Evolutionary conservation across 805 yeast species (phyloP).

Genomic region (Schizosaccharomyces lindneri): DNA sequence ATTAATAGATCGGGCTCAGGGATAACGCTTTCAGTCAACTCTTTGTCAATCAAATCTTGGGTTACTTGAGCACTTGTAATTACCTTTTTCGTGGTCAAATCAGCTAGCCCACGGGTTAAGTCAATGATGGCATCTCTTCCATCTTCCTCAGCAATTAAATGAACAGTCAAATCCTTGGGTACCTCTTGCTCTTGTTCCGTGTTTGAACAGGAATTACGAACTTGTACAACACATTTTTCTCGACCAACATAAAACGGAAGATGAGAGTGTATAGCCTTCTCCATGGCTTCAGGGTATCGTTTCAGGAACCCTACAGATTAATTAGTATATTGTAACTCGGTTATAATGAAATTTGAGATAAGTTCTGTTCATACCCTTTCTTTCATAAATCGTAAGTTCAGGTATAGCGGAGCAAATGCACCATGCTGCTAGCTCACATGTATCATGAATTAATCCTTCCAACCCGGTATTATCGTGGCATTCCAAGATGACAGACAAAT

Average conservation of each 20-base stretch:
- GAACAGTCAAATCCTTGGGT: constrained; percentile 32
- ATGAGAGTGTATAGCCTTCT: constrained; percentile 31
- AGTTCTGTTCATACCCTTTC: constrained; percentile 24
- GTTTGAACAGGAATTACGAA: constrained; percentile 36
- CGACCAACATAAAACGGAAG: constrained; percentile 54
- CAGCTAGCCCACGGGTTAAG: constrained; percentile 65
- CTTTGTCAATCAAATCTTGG: constrained; percentile 39
- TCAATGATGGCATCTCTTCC: constrained; percentile 82
- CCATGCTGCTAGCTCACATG: constrained; percentile 68
- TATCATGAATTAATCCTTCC: constrained; percentile 53
- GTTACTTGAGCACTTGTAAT: constrained; percentile 42
- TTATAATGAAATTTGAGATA: too few species aligned
- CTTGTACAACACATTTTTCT: constrained; percentile 33
- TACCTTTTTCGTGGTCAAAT: constrained; percentile 36
- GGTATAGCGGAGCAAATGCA: constrained; percentile 68
- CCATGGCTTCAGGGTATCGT: constrained; percentile 14
- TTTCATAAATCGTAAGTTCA: constrained; percentile 50
- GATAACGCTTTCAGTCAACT: constrained; percentile 41
- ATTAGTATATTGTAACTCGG: background rate
- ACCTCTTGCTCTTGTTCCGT: constrained; percentile 16
- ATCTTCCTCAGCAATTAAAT: constrained; percentile 47
- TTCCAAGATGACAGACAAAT: constrained; percentile 51
- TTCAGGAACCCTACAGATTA: constrained; percentile 1
- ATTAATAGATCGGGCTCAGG: constrained; percentile 79
- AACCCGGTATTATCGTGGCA: constrained; percentile 67